Percentiles rank a stretch among this genome's conserved stretches.
These are phyloP conservation scores for Boletus hoseneyae DNA, from an alignment of 1,284 basidiomycete species.

Conservation along the genomic window DNA sequence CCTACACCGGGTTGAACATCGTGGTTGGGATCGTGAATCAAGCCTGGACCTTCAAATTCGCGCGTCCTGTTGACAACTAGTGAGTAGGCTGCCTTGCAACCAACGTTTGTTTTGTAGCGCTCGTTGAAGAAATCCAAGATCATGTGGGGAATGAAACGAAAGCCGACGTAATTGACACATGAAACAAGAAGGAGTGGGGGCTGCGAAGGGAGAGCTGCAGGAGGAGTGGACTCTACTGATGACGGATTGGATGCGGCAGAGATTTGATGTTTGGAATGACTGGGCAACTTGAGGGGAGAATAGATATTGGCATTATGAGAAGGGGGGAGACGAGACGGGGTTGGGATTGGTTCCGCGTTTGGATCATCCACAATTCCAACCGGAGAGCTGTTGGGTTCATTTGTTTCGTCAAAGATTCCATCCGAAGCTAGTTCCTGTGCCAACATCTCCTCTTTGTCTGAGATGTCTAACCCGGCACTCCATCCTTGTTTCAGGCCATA, in stretches of 20 bases:
- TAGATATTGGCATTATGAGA: slow-evolving; percentile 39
- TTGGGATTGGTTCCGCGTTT: slow-evolving; percentile 38
- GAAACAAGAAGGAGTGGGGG: slow-evolving; percentile 86
- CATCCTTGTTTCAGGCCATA: slow-evolving; percentile 84
- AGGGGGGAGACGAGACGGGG: slow-evolving; percentile 38
- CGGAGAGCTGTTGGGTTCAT: slow-evolving; percentile 30
- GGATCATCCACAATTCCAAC: slow-evolving; percentile 30
- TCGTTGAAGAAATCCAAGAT: slow-evolving; percentile 92
- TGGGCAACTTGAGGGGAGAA: slow-evolving; percentile 38
- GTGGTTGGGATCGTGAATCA: slow-evolving; percentile 16
- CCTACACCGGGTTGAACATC: slow-evolving; percentile 3
- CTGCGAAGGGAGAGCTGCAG: slow-evolving; percentile 65
- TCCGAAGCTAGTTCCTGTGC: slow-evolving; percentile 70
- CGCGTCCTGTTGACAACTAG: slow-evolving; percentile 68
- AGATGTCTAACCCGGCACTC: slow-evolving; percentile 67
- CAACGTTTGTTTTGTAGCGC: slow-evolving; percentile 72
- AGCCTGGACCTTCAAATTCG: slow-evolving; percentile 51
- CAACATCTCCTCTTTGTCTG: slow-evolving; percentile 77
- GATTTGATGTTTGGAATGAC: slow-evolving; percentile 23
- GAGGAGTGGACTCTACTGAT: slow-evolving; percentile 40
- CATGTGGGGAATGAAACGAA: slow-evolving; percentile 86
- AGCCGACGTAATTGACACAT: slow-evolving; percentile 85
- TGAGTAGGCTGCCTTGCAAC: slow-evolving; percentile 79
- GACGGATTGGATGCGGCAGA: slow-evolving; percentile 14
- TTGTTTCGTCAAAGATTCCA: slow-evolving; percentile 71